Base-by-base conservation (phyloP, 306 rosid species). In the Rosa rugosa region DNA sequence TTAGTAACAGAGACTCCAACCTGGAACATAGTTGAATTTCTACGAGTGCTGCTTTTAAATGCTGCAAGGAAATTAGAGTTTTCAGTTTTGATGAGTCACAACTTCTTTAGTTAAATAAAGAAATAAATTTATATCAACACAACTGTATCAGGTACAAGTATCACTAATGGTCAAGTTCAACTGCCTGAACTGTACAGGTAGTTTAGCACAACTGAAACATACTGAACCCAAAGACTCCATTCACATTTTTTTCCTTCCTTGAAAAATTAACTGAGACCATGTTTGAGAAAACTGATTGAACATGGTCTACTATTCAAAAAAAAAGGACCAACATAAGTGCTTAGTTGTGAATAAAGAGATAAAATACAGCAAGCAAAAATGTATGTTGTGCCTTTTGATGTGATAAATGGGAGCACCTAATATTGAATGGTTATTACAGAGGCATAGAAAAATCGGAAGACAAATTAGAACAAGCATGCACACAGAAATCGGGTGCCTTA, bases 1-100 rank as follows among this genome's bases (percentile, higher is more conserved):
- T 86, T 50, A 90, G 84, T 60, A 94, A 85, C 76, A 92, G 89
- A 53, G 82, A 90, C 90, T 90, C 97, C 83, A 94, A 83, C 81
- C 84, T 85, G 40, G 87, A 88, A 74, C 83, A 92, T 34, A 83
- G 74, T 73, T 83, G 85, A 87, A 92, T 72, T 81, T 86, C 88
- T 11, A 80, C 80, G 31, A 88, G 79, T 47, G 89, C 91, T 71
- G 88, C 91, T 65, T 85, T 81, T 79, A 85, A 81, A 79, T 77
- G 85, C 98, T 94, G 93, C 72, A 82, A 73, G 54, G 50, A 75
- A 85, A 78, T 82, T 76, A 81, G 72, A 79, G 45, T n/a, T 36
- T 69, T 76, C 38, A 66, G 42, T 22, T 44, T 59, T 56, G 69
- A 57, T 41, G 18, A 46, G 11, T 54, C 41, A 7, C 5, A 8